Percentiles rank a stretch among this genome's conserved stretches.
Evolutionary conservation across 176 grass and related monocot genomes (phyloP).

Genomic region (Saccharum officinarum): DNA sequence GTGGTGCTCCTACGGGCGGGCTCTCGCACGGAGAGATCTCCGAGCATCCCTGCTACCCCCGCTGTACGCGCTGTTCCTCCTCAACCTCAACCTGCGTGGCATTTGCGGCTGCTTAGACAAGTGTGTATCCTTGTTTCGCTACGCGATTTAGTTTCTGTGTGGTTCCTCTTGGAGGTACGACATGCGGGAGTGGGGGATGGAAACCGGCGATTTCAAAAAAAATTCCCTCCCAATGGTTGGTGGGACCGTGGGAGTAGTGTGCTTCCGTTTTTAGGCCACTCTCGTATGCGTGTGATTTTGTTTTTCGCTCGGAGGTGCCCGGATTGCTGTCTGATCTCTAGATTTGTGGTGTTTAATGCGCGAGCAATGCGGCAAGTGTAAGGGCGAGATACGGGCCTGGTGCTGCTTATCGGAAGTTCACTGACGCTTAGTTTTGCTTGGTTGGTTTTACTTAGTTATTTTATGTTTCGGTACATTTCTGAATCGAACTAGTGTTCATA

Average conservation of each 20-base stretch:
- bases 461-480: background rate
- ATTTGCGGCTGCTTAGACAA: background rate
- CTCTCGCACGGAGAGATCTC: conserved; percentile 12
- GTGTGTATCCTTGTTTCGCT: background rate
- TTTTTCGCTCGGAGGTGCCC: background rate
- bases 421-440: background rate
- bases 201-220: background rate
- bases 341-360: background rate
- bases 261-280: background rate
- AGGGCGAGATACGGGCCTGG: background rate
- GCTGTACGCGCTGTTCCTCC: background rate
- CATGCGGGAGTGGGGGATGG: conserved; percentile 3
- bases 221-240: background rate
- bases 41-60: background rate
- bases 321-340: background rate
- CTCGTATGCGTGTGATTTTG: background rate
- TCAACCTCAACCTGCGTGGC: background rate
- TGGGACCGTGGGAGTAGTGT: background rate
- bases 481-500: conserved; percentile 2
- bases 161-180: background rate
- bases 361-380: background rate
- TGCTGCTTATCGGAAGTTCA: background rate
- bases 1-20: background rate
- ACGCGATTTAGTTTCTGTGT: background rate
- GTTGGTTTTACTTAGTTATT: background rate